Conservation (phyloP, 108 stramenopile genomes). For the Nannochloropsis salina region DNA sequence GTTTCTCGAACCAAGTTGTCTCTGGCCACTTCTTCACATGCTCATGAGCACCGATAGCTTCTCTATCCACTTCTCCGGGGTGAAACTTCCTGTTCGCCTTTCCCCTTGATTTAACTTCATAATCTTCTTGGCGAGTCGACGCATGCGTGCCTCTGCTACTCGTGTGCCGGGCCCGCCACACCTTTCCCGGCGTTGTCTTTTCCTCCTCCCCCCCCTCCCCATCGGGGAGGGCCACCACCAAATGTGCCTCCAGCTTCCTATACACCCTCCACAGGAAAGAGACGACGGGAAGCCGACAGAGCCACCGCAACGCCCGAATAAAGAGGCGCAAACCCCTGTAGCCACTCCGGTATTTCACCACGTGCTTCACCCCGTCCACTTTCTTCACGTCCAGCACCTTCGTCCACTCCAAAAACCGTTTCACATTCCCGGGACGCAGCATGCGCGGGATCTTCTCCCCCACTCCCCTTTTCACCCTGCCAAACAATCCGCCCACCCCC, state of each 20-base stretch:
- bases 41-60: too few relatives aligned
- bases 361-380: conserved; percentile 14
- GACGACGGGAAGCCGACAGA: not conserved
- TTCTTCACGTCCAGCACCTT: conserved; percentile 1
- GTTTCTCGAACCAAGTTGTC: too few relatives aligned
- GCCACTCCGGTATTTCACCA: not conserved
- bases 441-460: not conserved
- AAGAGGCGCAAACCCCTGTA: not conserved
- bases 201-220: not conserved
- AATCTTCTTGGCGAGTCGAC: not conserved
- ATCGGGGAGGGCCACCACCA: not conserved
- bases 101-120: too few relatives aligned
- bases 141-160: not conserved
- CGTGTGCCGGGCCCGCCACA: not conserved
- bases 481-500: not conserved
- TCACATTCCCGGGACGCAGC: not conserved
- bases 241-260: conserved; percentile 16
- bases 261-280: not conserved
- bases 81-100: too few relatives aligned
- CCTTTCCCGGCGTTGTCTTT: not conserved
- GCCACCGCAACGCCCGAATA: not conserved
- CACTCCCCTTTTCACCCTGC: not conserved
- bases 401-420: not conserved
- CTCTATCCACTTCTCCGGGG: too few relatives aligned
- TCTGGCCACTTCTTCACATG: too few relatives aligned